phyloP scores from a whole-genome alignment of 495 filamentous ascomycete species.

The Penicillium daleae region DNA sequence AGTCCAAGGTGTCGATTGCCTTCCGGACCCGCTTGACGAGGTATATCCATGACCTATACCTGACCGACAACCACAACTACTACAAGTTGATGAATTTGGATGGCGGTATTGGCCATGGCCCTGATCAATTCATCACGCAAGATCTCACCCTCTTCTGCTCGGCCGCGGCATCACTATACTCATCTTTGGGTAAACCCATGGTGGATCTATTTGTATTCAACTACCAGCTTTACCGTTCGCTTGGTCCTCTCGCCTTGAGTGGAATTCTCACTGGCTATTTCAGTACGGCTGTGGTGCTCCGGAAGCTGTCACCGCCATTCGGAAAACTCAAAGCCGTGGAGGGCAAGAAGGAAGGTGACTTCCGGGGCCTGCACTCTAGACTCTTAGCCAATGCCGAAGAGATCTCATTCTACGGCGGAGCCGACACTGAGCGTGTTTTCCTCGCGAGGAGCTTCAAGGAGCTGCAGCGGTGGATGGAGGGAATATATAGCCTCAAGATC shows the following conservation, averaged over 20 bases:
- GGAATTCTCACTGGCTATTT: slow-evolving; percentile 92
- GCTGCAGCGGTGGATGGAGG: slow-evolving; percentile 92
- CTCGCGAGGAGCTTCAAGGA: slow-evolving; percentile 88
- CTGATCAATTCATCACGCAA: slow-evolving; percentile 97
- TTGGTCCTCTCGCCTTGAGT: slow-evolving; percentile 85
- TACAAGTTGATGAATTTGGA: slow-evolving; percentile 96
- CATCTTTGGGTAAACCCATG: slow-evolving; percentile 92
- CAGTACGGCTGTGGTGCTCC: slow-evolving; percentile 83
- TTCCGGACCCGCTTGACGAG: slow-evolving; percentile 95
- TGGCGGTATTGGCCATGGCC: slow-evolving; percentile 86
- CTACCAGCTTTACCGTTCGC: slow-evolving; percentile 89
- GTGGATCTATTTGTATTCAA: slow-evolving; percentile 97
- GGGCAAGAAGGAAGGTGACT: slow-evolving; percentile 90
- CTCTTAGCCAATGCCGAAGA: slow-evolving; percentile 98
- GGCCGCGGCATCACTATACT: slow-evolving; percentile 90
- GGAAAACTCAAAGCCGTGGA: slow-evolving; percentile 96
- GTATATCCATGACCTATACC: slow-evolving; percentile 97
- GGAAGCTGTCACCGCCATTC: slow-evolving; percentile 89
- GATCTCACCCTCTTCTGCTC: slow-evolving; percentile 95
- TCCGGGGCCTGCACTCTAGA: slow-evolving; percentile 84
- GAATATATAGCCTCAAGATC: slow-evolving; percentile 93
- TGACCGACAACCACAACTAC: slow-evolving; percentile 92
- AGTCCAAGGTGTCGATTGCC: slow-evolving; percentile 96
- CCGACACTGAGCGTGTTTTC: slow-evolving; percentile 88
- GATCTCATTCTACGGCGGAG: slow-evolving; percentile 97